These are phyloP conservation scores for Sphaerosporella brunnea DNA, from an alignment of 495 filamentous ascomycete genomes.

Conservation along the genomic window DNA sequence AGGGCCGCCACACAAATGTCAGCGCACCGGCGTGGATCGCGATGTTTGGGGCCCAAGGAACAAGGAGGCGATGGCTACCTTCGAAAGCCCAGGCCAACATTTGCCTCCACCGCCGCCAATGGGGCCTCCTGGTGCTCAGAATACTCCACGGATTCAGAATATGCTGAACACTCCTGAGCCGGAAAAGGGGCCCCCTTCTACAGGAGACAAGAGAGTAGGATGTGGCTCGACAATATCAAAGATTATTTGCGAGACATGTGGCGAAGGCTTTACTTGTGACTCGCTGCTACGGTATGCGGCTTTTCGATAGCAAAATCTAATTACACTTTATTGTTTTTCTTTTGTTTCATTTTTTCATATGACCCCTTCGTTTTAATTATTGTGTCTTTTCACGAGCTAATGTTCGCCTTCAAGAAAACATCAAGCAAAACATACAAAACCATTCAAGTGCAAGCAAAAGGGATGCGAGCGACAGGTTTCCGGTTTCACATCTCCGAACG, in stretches of 20 bases:
- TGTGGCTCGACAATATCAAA: background rate
- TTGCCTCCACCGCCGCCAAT: background rate
- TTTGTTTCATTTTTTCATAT: no score
- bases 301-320: background rate
- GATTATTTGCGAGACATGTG: constrained; percentile 13
- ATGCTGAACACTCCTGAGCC: constrained; percentile 1
- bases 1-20: background rate
- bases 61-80: background rate
- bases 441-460: constrained; percentile 45
- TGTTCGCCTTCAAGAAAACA: constrained; percentile 48
- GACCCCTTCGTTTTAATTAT: no score
- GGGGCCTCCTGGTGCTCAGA: background rate
- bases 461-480: constrained; percentile 39
- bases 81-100: background rate
- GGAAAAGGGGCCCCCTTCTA: background rate
- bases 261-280: constrained; percentile 18
- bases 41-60: background rate
- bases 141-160: background rate
- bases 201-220: background rate
- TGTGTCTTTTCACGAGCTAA: background rate
- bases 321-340: constrained; percentile 10
- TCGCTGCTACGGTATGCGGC: constrained; percentile 23
- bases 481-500: constrained; percentile 71
- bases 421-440: constrained; percentile 54
- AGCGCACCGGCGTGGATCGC: background rate